Percentiles rank a stretch among this genome's conserved stretches.
Evolutionary conservation across 78 protist genomes (phyloP).

Genomic region (Isochrysis galbana): DNA sequence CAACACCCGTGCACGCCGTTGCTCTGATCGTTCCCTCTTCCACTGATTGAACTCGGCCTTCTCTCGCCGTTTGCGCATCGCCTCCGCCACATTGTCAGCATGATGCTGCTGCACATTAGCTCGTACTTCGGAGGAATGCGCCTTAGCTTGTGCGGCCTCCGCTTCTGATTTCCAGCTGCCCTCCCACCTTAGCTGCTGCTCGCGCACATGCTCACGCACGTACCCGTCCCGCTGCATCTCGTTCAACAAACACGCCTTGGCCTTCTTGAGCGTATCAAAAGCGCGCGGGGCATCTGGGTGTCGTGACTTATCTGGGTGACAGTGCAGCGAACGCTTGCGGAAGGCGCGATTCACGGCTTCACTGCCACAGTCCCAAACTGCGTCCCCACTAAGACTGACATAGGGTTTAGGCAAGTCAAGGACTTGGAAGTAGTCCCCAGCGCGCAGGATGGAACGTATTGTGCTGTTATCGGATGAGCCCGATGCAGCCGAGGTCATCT

Average conservation of each 20-base stretch:
- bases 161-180: neutral
- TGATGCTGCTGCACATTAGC: neutral
- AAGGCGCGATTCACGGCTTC: neutral
- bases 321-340: conserved; percentile 1
- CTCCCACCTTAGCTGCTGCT: neutral
- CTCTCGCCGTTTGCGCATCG: neutral
- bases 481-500: too few species aligned
- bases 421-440: neutral
- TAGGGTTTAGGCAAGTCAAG: neutral
- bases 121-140: neutral
- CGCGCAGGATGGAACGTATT: neutral
- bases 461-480: neutral
- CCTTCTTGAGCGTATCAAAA: neutral
- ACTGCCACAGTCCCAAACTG: neutral
- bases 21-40: neutral
- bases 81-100: neutral
- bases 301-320: neutral
- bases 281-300: neutral
- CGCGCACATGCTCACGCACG: neutral
- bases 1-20: too few species aligned
- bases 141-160: neutral
- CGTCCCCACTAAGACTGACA: neutral
- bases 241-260: neutral
- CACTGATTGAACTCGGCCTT: neutral
- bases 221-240: neutral